Percentiles rank a stretch among this genome's conserved stretches.
phyloP scores from a whole-genome alignment of 768 basidiomycete species.

The Mycena alexandri region DNA sequence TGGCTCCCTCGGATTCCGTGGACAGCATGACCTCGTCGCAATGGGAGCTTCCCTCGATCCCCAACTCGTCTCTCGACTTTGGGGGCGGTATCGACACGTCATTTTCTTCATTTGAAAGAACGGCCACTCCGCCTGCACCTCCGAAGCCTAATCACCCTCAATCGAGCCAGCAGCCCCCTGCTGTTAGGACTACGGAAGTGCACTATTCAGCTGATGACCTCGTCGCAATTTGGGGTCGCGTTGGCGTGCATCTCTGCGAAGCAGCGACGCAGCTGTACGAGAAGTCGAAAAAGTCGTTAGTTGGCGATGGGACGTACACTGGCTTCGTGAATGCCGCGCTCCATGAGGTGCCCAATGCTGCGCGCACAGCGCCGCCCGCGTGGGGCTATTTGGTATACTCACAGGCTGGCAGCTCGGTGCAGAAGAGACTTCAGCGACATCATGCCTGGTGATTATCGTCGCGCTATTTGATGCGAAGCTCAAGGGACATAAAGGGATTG shows the following conservation, averaged over 20 bases:
- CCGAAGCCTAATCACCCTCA: conserved; percentile 33
- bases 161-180: conserved; percentile 37
- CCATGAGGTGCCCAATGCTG: conserved; percentile 73
- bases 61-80: conserved; percentile 67
- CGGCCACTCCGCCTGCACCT: conserved; percentile 44
- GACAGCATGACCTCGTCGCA: conserved; percentile 57
- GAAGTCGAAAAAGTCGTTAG: conserved; percentile 80
- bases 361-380: conserved; percentile 52
- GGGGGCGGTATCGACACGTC: conserved; percentile 49
- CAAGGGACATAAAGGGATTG: conserved; percentile 86
- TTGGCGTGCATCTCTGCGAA: conserved; percentile 82
- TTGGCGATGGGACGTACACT: conserved; percentile 87
- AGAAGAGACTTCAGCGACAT: conserved; percentile 83
- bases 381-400: conserved; percentile 85
- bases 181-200: conserved; percentile 46
- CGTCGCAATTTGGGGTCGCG: conserved; percentile 75
- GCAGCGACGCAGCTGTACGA: conserved; percentile 76
- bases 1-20: conserved; percentile 40
- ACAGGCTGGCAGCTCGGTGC: conserved; percentile 76
- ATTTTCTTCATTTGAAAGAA: conserved; percentile 40
- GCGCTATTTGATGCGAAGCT: conserved; percentile 78
- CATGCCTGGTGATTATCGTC: conserved; percentile 87
- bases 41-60: conserved; percentile 77
- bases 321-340: conserved; percentile 83
- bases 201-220: conserved; percentile 74